Base-by-base conservation (phyloP, 108 stramenopile species). In the Pinguiococcus pyrenoidosus region DNA sequence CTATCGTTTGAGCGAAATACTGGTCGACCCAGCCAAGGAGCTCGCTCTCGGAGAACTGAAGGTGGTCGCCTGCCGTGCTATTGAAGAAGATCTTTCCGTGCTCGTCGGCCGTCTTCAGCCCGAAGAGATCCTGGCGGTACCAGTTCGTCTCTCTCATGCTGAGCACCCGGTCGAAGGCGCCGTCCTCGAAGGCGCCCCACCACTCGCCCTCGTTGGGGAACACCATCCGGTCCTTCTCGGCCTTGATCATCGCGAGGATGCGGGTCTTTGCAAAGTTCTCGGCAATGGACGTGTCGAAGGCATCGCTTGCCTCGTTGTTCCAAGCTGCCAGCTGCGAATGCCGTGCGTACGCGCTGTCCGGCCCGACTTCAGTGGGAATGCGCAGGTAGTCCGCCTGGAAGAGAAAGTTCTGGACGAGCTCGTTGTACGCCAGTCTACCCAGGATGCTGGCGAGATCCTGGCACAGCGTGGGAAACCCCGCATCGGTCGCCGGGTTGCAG, bases 311-410 rank as follows among this genome's bases (percentile, higher is more conserved):
- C 66, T 84, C 79, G 54, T 79, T 76, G 59, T 80, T 78, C 72
- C 75, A 76, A 18, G 58, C 33, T 0, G 78, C 77, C 26, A 84
- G 52, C 49, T 74, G 77, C 44, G 73, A 71, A 51, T 71, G 75
- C n/a, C n/a, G n/a, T n/a, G n/a, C n/a, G n/a, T n/a, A n/a, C n/a
- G n/a, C n/a, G n/a, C n/a, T n/a, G n/a, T n/a, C n/a, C n/a, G n/a
- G n/a, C n/a, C n/a, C n/a, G n/a, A n/a, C n/a, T n/a, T n/a, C n/a
- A n/a, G n/a, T n/a, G n/a, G n/a, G n/a, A n/a, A n/a, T n/a, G n/a
- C n/a, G n/a, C n/a, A n/a, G 79, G 59, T 82, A 78, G 49, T 77
- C 72, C 26, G 77, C 71, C 53, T 78, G 83, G 47, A 78, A 77
- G 50, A 63, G 51, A 45, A 71, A 64, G 33, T 77, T 29, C 43